Percentiles rank a stretch among this genome's conserved stretches.
Conservation (phyloP, 768 basidiomycete genomes). For the Russula olivacea region DNA sequence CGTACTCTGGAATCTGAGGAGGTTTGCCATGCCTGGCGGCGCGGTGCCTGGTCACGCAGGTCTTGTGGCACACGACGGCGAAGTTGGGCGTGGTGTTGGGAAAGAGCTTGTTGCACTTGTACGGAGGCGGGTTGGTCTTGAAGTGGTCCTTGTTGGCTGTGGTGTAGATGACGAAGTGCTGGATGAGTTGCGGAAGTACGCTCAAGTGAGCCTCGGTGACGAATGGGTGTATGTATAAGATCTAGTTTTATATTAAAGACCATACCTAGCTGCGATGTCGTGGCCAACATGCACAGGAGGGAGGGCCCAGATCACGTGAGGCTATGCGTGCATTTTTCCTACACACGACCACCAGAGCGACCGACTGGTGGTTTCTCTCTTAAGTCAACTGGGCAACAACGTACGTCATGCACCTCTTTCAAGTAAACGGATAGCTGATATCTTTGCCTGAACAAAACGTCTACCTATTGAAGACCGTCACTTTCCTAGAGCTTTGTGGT, state of each 20-base stretch:
- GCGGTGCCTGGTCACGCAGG: background rate
- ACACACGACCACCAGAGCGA: background rate
- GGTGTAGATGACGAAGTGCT: slow-evolving; percentile 3
- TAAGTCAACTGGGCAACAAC: too few relatives aligned
- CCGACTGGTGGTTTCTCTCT: background rate
- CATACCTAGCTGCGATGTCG: too few relatives aligned
- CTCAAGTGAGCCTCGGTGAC: slow-evolving; percentile 9
- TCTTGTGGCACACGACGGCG: background rate
- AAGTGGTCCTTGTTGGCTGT: slow-evolving; percentile 11
- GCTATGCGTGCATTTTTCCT: background rate
- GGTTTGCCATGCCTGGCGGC: background rate
- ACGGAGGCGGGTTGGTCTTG: slow-evolving; percentile 5
- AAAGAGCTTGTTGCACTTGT: slow-evolving; percentile 10
- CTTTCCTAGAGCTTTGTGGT: background rate
- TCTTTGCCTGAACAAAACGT: background rate
- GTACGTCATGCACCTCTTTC: background rate
- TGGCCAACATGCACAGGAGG: too few relatives aligned
- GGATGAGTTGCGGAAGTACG: slow-evolving; percentile 6
- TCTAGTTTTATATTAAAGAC: too few relatives aligned
- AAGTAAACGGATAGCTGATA: background rate
- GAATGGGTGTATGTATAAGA: slow-evolving; percentile 20
- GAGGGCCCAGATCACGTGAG: background rate
- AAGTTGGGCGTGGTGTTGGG: background rate
- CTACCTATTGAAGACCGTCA: background rate
- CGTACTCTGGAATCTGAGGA: slow-evolving; percentile 9